These are phyloP conservation scores for Moesziomyces sp. DNA, from an alignment of 1,284 basidiomycete genomes.

Conservation along the genomic window DNA sequence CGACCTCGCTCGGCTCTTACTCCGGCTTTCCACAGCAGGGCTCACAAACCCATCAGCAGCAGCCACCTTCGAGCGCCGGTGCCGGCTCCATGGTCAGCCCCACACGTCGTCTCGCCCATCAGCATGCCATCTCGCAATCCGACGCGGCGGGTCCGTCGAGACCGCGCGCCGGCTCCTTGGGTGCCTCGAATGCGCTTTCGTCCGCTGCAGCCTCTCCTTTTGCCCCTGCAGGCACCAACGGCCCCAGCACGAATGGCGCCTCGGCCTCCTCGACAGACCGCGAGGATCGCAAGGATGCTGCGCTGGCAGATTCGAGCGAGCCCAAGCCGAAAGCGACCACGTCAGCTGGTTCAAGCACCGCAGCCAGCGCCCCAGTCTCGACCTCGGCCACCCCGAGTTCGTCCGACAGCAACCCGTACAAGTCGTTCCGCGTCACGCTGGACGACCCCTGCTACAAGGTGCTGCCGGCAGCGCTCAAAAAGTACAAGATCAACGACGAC, in stretches of 20 bases:
- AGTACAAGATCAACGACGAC: conserved; percentile 98
- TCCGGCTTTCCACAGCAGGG: conserved; percentile 22
- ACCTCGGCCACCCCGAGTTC: conserved; percentile 16
- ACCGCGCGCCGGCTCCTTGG: conserved; percentile 31
- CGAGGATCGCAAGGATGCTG: conserved; percentile 24
- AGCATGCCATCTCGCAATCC: conserved; percentile 25
- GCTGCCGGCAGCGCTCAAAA: conserved; percentile 94
- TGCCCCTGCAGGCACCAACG: conserved; percentile 1
- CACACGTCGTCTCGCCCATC: conserved; percentile 43
- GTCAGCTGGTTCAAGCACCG: conserved; percentile 5
- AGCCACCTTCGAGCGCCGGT: conserved; percentile 19
- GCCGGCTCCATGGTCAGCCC: conserved; percentile 35
- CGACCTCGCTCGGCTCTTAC: conserved; percentile 35
- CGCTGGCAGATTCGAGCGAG: conserved; percentile 1
- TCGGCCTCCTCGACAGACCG: conserved; percentile 12
- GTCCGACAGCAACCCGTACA: conserved; percentile 67
- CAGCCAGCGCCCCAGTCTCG: conserved; percentile 6
- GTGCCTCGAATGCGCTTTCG: conserved; percentile 10
- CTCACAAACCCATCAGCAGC: conserved; percentile 1
- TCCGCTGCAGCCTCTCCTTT: conserved; percentile 11
- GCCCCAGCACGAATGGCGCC: conserved; percentile 1
- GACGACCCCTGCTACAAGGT: conserved; percentile 99
- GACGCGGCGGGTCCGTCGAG: conserved; percentile 21
- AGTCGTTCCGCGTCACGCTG: conserved; percentile 73
- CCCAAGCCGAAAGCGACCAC: conserved; percentile 11